Evolutionary conservation across 2,329 filamentous ascomycete species (phyloP), one percentile per base, ranked within the genome.

Genomic region (Colletotrichum gloeosporioides): DNA sequence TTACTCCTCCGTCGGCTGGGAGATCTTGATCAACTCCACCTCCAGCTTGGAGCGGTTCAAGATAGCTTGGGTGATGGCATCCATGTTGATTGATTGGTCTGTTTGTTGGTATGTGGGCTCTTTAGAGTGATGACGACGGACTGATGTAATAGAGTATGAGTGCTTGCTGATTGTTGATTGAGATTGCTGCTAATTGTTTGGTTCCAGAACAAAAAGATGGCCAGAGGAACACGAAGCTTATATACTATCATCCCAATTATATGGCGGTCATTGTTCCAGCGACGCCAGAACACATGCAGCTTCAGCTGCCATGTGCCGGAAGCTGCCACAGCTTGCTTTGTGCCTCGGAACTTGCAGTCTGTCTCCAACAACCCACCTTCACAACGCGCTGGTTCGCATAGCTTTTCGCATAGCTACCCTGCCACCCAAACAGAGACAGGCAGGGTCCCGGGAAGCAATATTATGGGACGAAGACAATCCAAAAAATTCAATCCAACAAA

Each of bases 11-110:
- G 81, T 82, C 7, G 81, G 79, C 36, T 81, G 70, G 8, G 79
- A 80, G 62, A 85, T 84, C 44, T 80, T 80, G 65, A 85, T 80
- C 4, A 74, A 76, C 39, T 79, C 80, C 49, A 82, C 78, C 68
- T 84, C 81, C 44, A 84, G 69, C 27, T 75, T 80, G 18, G 80
- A 80, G 34, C 78, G 74, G 36, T 81, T 78, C 15, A 83, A n/a
- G 10, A 85, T 76, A 70, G 80, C 78, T 69, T 81, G 80, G 61
- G 83, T 75, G 18, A 82, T 70, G n/a, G 78, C 76, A 64, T 83
- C 79, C 78, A 84, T 81, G 57, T 68, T 55, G 62, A 70, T 32
- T 31, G 12, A 32, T 62, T 36, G 36, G 62, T 61, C 73, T 61
- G 25, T 64, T 66, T 68, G 59, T 31, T 34, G 63, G 44, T 63